These are phyloP conservation scores for Aspergillus bridgeri DNA, from an alignment of 495 filamentous ascomycete species.

Conservation along the genomic window DNA sequence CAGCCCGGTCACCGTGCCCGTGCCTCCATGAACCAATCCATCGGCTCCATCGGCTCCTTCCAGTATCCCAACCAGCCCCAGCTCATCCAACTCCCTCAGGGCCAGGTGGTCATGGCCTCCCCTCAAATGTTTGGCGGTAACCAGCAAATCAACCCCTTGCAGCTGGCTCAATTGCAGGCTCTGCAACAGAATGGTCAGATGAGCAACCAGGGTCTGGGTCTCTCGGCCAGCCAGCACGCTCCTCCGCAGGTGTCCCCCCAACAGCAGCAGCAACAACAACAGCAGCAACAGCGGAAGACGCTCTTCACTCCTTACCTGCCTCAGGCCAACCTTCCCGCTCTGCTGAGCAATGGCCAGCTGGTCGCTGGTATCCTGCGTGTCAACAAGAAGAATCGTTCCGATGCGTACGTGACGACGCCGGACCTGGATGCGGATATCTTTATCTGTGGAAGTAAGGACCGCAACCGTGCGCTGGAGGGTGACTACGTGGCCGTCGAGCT, in stretches of 20 bases:
- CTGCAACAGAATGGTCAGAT: slow-evolving; percentile 79
- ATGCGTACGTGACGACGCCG: slow-evolving; percentile 92
- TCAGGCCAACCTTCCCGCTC: slow-evolving; percentile 87
- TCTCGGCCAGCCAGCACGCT: slow-evolving; percentile 75
- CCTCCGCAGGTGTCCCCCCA: slow-evolving; percentile 56
- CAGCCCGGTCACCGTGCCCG: slow-evolving; percentile 89
- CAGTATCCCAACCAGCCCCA: slow-evolving; percentile 91
- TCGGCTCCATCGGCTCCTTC: slow-evolving; percentile 81
- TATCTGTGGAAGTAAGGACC: slow-evolving; percentile 97
- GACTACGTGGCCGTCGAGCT: slow-evolving; percentile 95
- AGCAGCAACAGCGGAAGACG: slow-evolving; percentile 95
- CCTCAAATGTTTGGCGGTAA: slow-evolving; percentile 73
- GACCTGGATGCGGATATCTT: slow-evolving; percentile 98
- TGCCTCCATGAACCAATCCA: slow-evolving; percentile 80
- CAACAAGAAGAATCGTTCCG: slow-evolving; percentile 99
- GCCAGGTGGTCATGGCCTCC: slow-evolving; percentile 70
- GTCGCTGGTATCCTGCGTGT: slow-evolving; percentile 95
- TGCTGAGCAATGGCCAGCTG: slow-evolving; percentile 87
- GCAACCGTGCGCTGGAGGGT: slow-evolving; percentile 92
- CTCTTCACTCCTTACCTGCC: slow-evolving; percentile 97
- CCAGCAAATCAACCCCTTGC: slow-evolving; percentile 85
- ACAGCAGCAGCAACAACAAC: slow-evolving; percentile 60
- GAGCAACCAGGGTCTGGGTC: slow-evolving; percentile 66
- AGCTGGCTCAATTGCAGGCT: slow-evolving; percentile 87
- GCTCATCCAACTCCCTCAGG: slow-evolving; percentile 78